Percentiles rank a stretch among this genome's conserved stretches.
Evolutionary conservation across 345 rosid species (phyloP).

Genomic region (Sonneratia caseolaris): DNA sequence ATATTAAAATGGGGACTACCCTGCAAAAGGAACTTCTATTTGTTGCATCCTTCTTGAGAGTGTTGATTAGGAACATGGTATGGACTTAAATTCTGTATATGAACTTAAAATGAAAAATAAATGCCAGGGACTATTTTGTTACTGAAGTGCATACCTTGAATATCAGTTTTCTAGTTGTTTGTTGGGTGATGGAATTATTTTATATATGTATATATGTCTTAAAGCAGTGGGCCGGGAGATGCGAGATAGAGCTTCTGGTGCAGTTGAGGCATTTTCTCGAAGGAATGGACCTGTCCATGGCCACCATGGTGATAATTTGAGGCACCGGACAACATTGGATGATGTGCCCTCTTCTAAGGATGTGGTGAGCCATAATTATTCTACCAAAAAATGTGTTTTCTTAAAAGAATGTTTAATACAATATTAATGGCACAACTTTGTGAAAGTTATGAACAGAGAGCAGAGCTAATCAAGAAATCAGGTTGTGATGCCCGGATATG

Average conservation of each 20-base stretch:
- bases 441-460: no score
- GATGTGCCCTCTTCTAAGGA: slow-evolving; percentile 43
- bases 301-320: slow-evolving; percentile 40
- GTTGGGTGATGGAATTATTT: no score
- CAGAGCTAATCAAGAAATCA: background rate
- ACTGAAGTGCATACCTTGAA: background rate
- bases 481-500: background rate
- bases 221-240: slow-evolving; percentile 65
- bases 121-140: no score
- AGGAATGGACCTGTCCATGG: slow-evolving; percentile 48
- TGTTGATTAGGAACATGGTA: no score
- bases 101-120: no score
- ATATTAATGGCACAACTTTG: no score
- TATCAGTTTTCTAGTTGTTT: background rate
- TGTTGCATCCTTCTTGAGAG: no score
- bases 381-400: no score
- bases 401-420: no score
- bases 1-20: no score
- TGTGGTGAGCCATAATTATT: slow-evolving; percentile 18
- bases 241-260: slow-evolving; percentile 69
- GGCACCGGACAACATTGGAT: slow-evolving; percentile 35
- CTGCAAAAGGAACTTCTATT: no score
- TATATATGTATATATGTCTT: background rate
- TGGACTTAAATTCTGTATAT: no score
- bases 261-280: slow-evolving; percentile 70